phyloP scores from a whole-genome alignment of 306 rosid species.

The Lupinus albus region DNA sequence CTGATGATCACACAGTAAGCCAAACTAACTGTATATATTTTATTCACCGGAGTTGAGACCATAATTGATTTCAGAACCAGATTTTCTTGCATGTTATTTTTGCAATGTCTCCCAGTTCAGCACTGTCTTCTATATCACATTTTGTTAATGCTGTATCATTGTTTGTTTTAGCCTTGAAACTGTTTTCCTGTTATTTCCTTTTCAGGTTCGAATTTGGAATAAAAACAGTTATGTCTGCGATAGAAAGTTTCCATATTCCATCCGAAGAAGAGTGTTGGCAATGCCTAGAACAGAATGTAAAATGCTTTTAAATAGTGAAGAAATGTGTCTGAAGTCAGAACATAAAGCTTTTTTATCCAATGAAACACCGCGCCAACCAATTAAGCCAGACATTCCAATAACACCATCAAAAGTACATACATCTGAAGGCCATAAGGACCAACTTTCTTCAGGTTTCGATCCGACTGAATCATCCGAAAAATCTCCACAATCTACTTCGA shows the following conservation, averaged over 20 bases:
- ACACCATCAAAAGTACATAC: slow-evolving; percentile 56
- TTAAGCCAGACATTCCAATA: slow-evolving; percentile 39
- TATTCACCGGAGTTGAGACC: background rate
- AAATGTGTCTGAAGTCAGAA: slow-evolving; percentile 37
- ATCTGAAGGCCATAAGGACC: slow-evolving; percentile 57
- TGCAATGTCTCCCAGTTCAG: background rate
- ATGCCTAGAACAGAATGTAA: slow-evolving; percentile 57
- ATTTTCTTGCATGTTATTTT: slow-evolving; percentile 5
- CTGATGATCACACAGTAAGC: slow-evolving; percentile 90
- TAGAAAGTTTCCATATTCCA: slow-evolving; percentile 50
- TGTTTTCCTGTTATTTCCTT: slow-evolving; percentile 6
- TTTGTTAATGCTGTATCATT: background rate
- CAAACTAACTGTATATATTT: background rate
- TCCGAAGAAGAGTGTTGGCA: slow-evolving; percentile 84
- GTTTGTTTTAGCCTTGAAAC: slow-evolving; percentile 23
- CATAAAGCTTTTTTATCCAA: slow-evolving; percentile 33
- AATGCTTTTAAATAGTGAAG: slow-evolving; percentile 52
- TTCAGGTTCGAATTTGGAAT: slow-evolving; percentile 80
- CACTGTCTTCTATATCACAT: background rate
- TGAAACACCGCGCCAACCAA: slow-evolving; percentile 26
- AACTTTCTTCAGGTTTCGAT: slow-evolving; percentile 42
- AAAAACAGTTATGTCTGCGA: slow-evolving; percentile 44
- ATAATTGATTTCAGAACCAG: slow-evolving; percentile 1
- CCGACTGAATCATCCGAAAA: slow-evolving; percentile 52
- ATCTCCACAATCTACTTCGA: slow-evolving; percentile 70